phyloP scores from a whole-genome alignment of 768 basidiomycete genomes.

The Russula foetens region DNA sequence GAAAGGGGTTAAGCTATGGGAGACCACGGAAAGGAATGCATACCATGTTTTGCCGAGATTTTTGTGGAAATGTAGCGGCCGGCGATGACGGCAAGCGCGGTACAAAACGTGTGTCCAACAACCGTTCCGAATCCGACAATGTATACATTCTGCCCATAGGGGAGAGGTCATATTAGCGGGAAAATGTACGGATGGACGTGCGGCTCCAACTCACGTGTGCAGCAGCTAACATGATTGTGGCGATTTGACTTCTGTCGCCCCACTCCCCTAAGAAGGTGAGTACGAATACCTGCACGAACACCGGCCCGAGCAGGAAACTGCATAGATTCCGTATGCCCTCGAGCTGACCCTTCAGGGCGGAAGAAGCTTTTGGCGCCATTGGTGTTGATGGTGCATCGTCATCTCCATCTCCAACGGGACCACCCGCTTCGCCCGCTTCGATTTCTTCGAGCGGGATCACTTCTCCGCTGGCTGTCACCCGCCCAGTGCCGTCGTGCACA shows the following conservation, averaged over 20 bases:
- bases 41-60: constrained; percentile 92
- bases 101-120: constrained; percentile 81
- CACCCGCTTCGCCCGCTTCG: constrained; percentile 67
- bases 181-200: constrained; percentile 1
- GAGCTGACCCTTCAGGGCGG: constrained; percentile 24
- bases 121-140: constrained; percentile 87
- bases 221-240: constrained; percentile 92
- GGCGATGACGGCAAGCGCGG: constrained; percentile 84
- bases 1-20: not conserved
- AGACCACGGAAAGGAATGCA: constrained; percentile 22
- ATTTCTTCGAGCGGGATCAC: constrained; percentile 63
- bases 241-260: constrained; percentile 97
- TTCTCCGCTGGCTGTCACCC: constrained; percentile 27
- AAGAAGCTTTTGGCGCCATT: constrained; percentile 17
- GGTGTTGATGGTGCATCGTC: not conserved
- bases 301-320: constrained; percentile 77
- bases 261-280: constrained; percentile 98
- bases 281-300: constrained; percentile 91
- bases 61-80: constrained; percentile 89
- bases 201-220: constrained; percentile 61
- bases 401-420: constrained; percentile 21
- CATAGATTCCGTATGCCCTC: constrained; percentile 80
- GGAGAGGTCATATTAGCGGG: constrained; percentile 5
- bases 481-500: constrained; percentile 36
- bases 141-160: constrained; percentile 66